These are phyloP conservation scores for Passiflora organensis DNA, from an alignment of 345 rosid genomes.

Conservation along the genomic window DNA sequence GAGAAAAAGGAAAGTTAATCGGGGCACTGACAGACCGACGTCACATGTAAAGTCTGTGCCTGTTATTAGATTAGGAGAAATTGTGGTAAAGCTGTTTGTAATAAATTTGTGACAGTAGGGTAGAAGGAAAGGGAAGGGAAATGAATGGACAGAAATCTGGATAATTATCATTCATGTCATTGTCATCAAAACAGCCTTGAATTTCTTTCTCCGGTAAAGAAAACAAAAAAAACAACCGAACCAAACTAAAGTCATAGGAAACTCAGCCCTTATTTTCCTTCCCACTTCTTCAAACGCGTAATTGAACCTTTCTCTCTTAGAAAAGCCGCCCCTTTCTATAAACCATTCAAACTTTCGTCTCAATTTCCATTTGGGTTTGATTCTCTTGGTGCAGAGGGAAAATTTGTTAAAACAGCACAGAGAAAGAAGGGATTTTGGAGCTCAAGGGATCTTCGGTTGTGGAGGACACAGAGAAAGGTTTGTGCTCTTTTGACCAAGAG, in stretches of 20 bases:
- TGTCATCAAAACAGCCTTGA: constrained; percentile 9
- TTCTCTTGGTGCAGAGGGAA: too few species aligned
- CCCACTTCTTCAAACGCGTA: constrained; percentile 6
- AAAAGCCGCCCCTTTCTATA: constrained; percentile 3
- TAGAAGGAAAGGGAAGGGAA: too few species aligned
- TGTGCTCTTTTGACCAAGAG: constrained; percentile 10
- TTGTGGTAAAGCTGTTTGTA: too few species aligned
- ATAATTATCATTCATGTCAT: constrained; percentile 15
- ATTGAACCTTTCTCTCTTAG: neutral
- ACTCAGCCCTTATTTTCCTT: constrained; percentile 6
- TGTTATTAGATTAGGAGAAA: too few species aligned
- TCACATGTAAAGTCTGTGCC: too few species aligned
- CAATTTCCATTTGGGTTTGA: neutral
- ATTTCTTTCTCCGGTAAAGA: neutral
- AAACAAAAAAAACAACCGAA: neutral
- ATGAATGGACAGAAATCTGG: constrained; percentile 21
- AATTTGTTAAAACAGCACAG: neutral
- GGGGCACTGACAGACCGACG: too few species aligned
- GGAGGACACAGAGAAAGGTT: neutral
- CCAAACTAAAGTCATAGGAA: constrained; percentile 10
- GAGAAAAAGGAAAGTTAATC: too few species aligned
- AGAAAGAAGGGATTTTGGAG: neutral
- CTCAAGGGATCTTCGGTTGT: constrained; percentile 5
- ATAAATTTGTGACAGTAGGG: too few species aligned
- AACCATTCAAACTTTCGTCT: neutral